phyloP scores from a whole-genome alignment of 169 alveolate genomes.

The Perkinsus olseni region DNA sequence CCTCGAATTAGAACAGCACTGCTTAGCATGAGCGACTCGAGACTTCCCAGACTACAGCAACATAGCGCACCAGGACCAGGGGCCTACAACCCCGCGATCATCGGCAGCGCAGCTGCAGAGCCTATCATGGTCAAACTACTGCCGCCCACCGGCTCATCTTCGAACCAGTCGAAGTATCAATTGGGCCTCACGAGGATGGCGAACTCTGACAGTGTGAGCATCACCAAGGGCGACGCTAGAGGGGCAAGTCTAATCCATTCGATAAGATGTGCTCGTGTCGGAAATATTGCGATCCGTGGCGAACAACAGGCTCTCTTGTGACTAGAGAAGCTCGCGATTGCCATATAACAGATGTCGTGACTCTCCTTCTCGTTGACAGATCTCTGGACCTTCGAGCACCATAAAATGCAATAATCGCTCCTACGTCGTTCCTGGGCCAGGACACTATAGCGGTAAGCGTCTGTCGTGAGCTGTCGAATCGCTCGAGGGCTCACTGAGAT shows the following conservation, averaged over 20 bases:
- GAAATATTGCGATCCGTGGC: too few relatives aligned
- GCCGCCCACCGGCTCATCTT: not conserved
- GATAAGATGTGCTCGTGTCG: too few relatives aligned
- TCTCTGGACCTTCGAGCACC: too few relatives aligned
- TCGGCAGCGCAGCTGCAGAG: not conserved
- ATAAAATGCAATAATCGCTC: too few relatives aligned
- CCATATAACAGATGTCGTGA: not conserved
- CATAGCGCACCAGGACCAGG: not conserved
- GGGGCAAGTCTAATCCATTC: too few relatives aligned
- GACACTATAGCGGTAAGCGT: not conserved
- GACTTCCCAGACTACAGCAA: not conserved
- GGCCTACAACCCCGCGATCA: not conserved
- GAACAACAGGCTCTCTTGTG: too few relatives aligned
- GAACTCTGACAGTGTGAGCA: not conserved
- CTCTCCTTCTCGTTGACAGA: too few relatives aligned
- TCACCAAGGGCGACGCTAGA: not conserved
- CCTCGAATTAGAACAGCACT: not conserved
- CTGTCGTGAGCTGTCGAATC: not conserved
- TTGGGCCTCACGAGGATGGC: not conserved
- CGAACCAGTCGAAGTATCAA: not conserved
- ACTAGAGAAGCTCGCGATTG: too few relatives aligned
- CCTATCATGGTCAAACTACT: not conserved
- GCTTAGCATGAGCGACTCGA: not conserved
- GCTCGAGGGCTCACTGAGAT: too few relatives aligned
- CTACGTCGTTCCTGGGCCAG: not conserved